A percentile compares a stretch with the other conserved stretches of the same genome.
These are phyloP conservation scores for Erysimum cheiri DNA, from an alignment of 441 rosid species.

Conservation along the genomic window DNA sequence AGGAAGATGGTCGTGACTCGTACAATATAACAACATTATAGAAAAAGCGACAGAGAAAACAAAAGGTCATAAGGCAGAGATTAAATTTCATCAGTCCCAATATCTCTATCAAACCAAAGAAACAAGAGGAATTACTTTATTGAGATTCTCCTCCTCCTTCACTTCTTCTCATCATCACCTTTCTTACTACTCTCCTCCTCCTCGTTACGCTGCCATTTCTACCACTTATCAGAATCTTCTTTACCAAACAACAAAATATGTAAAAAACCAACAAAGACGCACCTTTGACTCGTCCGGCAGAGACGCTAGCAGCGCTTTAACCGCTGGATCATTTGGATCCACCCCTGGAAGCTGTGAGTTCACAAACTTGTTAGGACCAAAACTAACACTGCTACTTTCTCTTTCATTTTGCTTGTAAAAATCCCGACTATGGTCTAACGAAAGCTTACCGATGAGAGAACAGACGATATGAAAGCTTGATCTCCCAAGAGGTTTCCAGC, in stretches of 20 bases:
- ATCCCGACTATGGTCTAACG: background rate
- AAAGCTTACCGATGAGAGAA: constrained; percentile 59
- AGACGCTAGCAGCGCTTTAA: constrained; percentile 59
- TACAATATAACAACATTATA: constrained; percentile 6
- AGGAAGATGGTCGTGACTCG: constrained; percentile 4
- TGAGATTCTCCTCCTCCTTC: background rate
- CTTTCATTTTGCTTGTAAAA: background rate
- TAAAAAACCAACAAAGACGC: constrained; percentile 7
- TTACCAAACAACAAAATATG: background rate
- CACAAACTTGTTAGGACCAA: constrained; percentile 32
- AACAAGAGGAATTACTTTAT: constrained; percentile 19
- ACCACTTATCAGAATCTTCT: constrained; percentile 23
- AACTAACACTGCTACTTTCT: background rate
- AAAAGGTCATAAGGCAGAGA: constrained; percentile 16
- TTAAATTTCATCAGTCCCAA: constrained; percentile 8
- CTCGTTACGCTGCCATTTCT: constrained; percentile 30
- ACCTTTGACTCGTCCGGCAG: constrained; percentile 64
- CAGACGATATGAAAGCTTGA: constrained; percentile 65
- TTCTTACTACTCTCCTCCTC: constrained; percentile 37
- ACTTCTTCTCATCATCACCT: constrained; percentile 37
- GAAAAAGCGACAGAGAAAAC: background rate
- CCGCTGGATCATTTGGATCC: constrained; percentile 64
- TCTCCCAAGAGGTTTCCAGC: constrained; percentile 53
- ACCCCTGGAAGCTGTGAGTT: constrained; percentile 64
- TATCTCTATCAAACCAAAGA: constrained; percentile 21